Base-by-base conservation (phyloP, 352 stramenopile genomes). In the Phytophthora macrochlamydospora region DNA sequence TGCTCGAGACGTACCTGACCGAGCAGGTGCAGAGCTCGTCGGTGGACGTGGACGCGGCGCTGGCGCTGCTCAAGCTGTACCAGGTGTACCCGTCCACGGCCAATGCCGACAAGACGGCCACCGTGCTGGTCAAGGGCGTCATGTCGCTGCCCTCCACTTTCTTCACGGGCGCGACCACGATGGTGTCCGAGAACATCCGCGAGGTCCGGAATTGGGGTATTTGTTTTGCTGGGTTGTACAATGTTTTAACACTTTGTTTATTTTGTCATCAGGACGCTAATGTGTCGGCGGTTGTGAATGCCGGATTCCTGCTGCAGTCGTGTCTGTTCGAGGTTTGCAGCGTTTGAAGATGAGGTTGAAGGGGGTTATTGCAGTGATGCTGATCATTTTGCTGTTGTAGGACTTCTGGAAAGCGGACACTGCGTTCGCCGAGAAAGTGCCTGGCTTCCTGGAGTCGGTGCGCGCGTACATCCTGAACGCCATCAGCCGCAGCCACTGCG, bases 1-100 rank as follows among this genome's bases (percentile, higher is more conserved):
- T 82, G 31, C 67, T 95, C 46, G 86, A 93, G 66, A 65, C 62
- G 60, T 94, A 94, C 72, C 56, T 94, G 50, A 73, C 71, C 37
- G 88, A 96, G 76, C 86, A 96, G 81, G 56, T 94, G 62, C 38
- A 74, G 51, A 81, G 71, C 67, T 61, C 56, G 18, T 81, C 64
- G 8, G 75, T 94, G 33, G 86, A 94, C 56, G 79, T 90, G 31
- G 83, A 95, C 71, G 85, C 88, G 56, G 76, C 89, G 65, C 69
- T 95, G 61, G 83, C 83, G 65, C 79, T 95, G 60, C 75, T 95
- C 58, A 93, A 92, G 75, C 75, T 95, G 51, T 95, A 93, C 75
- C 67, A 89, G 48, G 63, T 95, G 30, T 92, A 92, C 73, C 85
- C 86, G 32, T 66, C 61, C 44, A 71, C 75, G 46, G 50, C 66